Evolutionary conservation across 2,329 filamentous ascomycete genomes (phyloP).

Genomic region (Colletotrichum gigasporum): DNA sequence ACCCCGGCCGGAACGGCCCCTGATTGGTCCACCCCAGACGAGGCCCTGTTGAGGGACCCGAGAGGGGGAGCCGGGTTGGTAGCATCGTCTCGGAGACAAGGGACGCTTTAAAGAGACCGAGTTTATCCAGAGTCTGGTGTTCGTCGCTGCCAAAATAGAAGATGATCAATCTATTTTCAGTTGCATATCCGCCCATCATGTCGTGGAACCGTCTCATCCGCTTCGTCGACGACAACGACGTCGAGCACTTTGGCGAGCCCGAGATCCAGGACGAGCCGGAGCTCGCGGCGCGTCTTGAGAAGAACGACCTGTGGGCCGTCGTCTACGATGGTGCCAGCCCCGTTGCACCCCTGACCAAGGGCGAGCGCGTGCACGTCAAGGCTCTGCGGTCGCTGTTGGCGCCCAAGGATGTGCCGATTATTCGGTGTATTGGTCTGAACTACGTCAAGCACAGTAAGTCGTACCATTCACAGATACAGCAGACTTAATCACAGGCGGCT

Average conservation of each 20-base stretch:
- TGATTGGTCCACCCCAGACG: not conserved
- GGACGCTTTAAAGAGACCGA: constrained; percentile 3
- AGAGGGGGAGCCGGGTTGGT: not conserved
- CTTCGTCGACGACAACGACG: constrained; percentile 44
- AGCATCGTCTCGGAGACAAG: not conserved
- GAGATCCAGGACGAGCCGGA: constrained; percentile 38
- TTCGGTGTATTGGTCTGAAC: constrained; percentile 48
- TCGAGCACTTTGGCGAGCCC: constrained; percentile 45
- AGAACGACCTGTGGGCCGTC: constrained; percentile 40
- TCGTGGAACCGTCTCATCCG: constrained; percentile 45
- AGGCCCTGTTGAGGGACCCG: not conserved
- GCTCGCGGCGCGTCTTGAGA: constrained; percentile 35
- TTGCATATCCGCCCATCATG: not conserved
- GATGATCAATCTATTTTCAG: not conserved
- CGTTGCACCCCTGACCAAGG: constrained; percentile 35
- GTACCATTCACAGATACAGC: not conserved
- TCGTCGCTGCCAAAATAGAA: not conserved
- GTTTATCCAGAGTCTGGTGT: not conserved
- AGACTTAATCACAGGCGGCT: not conserved
- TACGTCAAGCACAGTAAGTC: constrained; percentile 47
- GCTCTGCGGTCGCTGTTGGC: constrained; percentile 40
- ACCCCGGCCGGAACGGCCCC: not conserved
- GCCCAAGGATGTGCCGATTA: constrained; percentile 44
- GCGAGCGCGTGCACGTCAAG: constrained; percentile 43
- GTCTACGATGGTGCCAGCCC: constrained; percentile 41